These are phyloP conservation scores for Nephromyces sp. DNA, from an alignment of 169 alveolate genomes.

Conservation along the genomic window DNA sequence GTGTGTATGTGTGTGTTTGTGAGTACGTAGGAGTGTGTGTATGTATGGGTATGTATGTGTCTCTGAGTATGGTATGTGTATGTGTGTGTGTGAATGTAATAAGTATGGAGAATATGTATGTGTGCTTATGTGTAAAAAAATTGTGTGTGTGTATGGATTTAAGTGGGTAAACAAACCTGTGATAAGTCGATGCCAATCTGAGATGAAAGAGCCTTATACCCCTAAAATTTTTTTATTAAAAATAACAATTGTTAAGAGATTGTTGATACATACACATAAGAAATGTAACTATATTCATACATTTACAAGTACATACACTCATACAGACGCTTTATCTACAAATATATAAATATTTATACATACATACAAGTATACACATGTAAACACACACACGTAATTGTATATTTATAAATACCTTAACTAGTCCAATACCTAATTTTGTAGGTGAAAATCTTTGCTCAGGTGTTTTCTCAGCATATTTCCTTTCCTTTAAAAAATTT, in stretches of 20 bases:
- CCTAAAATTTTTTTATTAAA: no score
- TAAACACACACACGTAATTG: not conserved
- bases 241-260: no score
- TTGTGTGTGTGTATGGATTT: no score
- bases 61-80: no score
- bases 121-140: no score
- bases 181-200: no score
- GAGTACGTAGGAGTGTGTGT: not conserved
- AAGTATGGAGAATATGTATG: no score
- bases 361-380: not conserved
- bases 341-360: not conserved
- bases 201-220: no score
- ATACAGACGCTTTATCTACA: not conserved
- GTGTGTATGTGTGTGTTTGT: not conserved
- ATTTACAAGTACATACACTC: not conserved
- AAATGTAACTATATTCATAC: no score
- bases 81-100: no score
- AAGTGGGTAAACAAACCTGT: no score
- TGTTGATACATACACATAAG: no score
- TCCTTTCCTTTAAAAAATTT: not conserved
- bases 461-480: not conserved
- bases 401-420: not conserved
- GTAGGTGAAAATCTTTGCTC: not conserved
- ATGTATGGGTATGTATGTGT: not conserved
- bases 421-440: not conserved